Conservation (phyloP, 257 asterid genomes). For the Nicotiana otophora region DNA sequence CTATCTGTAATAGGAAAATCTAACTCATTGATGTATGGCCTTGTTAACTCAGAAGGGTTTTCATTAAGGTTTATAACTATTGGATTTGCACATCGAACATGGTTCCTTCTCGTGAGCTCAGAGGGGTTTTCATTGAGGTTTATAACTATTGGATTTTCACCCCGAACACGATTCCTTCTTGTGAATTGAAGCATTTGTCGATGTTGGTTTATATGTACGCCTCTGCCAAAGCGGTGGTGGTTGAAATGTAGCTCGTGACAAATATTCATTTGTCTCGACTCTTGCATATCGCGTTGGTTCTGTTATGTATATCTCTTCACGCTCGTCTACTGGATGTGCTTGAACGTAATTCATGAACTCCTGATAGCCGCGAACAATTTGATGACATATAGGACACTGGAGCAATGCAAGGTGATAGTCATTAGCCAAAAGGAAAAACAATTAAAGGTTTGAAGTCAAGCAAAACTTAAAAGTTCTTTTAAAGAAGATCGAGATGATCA, state of each 20-base stretch:
- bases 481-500: too few relatives aligned
- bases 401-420: background rate
- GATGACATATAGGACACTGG: background rate
- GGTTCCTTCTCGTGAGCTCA: too few relatives aligned
- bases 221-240: background rate
- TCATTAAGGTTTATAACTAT: background rate
- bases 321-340: background rate
- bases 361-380: background rate
- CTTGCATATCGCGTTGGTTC: background rate
- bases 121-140: background rate
- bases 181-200: background rate
- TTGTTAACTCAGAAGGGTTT: background rate
- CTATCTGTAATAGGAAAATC: background rate
- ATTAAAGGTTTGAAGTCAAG: background rate
- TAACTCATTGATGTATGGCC: background rate
- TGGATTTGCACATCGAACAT: too few relatives aligned
- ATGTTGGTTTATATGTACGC: background rate
- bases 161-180: background rate
- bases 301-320: background rate
- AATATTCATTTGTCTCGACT: background rate
- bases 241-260: background rate
- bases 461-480: background rate
- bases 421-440: too few relatives aligned
- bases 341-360: background rate
- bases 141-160: background rate